Percentiles rank a stretch among this genome's conserved stretches.
Conservation (phyloP, 306 rosid genomes). For the Corylus americana region DNA sequence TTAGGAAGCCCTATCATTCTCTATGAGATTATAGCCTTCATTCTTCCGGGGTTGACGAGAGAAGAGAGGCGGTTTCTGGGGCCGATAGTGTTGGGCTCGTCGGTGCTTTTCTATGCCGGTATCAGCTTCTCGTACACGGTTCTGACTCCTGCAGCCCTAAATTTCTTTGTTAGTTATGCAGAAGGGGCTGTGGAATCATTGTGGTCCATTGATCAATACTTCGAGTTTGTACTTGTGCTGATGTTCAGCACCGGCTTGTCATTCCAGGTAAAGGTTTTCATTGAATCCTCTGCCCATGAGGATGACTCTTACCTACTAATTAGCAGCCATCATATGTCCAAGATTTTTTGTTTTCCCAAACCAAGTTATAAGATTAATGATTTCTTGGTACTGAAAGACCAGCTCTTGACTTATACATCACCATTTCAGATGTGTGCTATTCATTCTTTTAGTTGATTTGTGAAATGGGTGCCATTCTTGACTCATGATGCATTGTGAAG, state of each 20-base stretch:
- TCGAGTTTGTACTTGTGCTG: conserved; percentile 92
- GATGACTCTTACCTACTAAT: background rate
- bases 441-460: background rate
- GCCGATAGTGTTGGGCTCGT: conserved; percentile 91
- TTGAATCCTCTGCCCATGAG: conserved; percentile 3
- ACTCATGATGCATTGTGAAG: background rate
- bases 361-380: background rate
- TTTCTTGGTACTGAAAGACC: background rate
- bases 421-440: background rate
- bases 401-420: background rate
- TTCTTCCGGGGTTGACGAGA: conserved; percentile 88
- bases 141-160: conserved; percentile 89
- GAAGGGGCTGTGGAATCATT: conserved; percentile 96
- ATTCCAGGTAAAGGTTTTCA: conserved; percentile 73
- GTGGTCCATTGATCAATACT: conserved; percentile 98
- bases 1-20: conserved; percentile 93
- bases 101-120: conserved; percentile 91
- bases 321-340: background rate
- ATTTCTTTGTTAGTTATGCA: conserved; percentile 79
- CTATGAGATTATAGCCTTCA: conserved; percentile 86
- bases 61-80: conserved; percentile 84
- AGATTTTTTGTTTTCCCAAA: background rate
- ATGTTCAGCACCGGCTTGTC: conserved; percentile 99
- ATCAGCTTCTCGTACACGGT: conserved; percentile 80
- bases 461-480: background rate